Percentiles rank a stretch among this genome's conserved stretches.
Evolutionary conservation across 2,329 filamentous ascomycete species (phyloP).

Genomic region (Laburnicola sp.): DNA sequence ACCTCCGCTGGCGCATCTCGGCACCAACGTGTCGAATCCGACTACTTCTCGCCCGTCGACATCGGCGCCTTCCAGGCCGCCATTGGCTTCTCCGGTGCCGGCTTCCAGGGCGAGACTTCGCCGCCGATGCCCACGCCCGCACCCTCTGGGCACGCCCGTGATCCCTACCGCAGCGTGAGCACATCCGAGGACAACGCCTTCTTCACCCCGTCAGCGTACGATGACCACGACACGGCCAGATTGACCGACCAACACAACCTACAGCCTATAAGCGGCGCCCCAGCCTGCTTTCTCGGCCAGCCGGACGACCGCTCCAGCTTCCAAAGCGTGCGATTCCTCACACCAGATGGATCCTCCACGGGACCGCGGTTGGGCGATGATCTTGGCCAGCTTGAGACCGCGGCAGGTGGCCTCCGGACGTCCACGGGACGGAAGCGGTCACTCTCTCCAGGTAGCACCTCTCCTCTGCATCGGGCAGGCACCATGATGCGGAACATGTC

Average conservation of each 20-base stretch:
- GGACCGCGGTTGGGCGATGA: slow-evolving; percentile 61
- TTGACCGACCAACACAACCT: slow-evolving; percentile 61
- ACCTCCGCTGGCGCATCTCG: slow-evolving; percentile 36
- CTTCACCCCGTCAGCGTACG: slow-evolving; percentile 56
- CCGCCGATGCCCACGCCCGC: slow-evolving; percentile 29
- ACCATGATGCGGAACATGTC: slow-evolving; percentile 73
- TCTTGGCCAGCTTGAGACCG: slow-evolving; percentile 61
- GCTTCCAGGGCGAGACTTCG: slow-evolving; percentile 48
- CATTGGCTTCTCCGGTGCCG: slow-evolving; percentile 50
- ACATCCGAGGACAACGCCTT: slow-evolving; percentile 60
- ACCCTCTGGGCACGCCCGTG: slow-evolving; percentile 36
- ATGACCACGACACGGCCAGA: slow-evolving; percentile 62
- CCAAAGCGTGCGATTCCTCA: slow-evolving; percentile 59
- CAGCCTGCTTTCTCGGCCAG: slow-evolving; percentile 44
- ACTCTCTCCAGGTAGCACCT: slow-evolving; percentile 50
- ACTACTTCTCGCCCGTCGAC: slow-evolving; percentile 50
- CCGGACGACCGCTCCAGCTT: slow-evolving; percentile 54
- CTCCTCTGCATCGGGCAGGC: slow-evolving; percentile 54
- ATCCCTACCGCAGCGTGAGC: slow-evolving; percentile 41
- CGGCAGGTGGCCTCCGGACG: slow-evolving; percentile 28
- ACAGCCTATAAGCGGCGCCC: slow-evolving; percentile 59
- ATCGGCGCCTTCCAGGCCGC: slow-evolving; percentile 53
- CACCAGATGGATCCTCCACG: slow-evolving; percentile 45
- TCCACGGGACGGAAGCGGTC: slow-evolving; percentile 53
- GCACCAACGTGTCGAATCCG: slow-evolving; percentile 40